Base-by-base conservation (phyloP, 2,329 filamentous ascomycete genomes). In the Lecanicillium sp. region DNA sequence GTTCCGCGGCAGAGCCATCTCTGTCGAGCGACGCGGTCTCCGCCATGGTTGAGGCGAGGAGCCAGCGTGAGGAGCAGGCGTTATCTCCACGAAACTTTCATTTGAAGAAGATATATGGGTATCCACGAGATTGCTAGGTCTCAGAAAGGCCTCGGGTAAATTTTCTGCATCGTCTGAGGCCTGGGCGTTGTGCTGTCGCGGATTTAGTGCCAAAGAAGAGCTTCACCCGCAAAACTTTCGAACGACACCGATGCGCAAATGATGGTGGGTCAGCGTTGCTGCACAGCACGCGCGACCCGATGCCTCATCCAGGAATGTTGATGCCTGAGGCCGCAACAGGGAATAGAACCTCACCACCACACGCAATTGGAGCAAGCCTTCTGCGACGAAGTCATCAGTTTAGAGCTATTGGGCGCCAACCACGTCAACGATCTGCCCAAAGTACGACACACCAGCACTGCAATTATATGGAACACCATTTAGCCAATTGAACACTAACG, bases 1-100 rank as follows among this genome's bases (percentile, higher is more conserved):
- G 43, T 37, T 57, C 51, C 46, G 55, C 52, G 46, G 51, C 52
- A 49, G 53, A 50, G 47, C 51, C 49, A 54, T 53, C 52, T 47
- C 58, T 62, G 64, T 63, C 61, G 63, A 67, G 63, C 63, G 71
- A 77, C 72, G 72, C 74, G 72, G 63, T 74, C 66, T 68, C 67
- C 62, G 69, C 72, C 74, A 78, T 78, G 68, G 64, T 74, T 60
- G 60, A 57, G 62, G 57, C 53, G 54, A 53, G 56, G 65, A 58
- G 57, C 56, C 52, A 52, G 58, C 58, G 59, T 60, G 61, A 61
- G 59, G 55, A 55, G 58, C 57, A 58, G 64, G 64, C 68, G 70
- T 65, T 62, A 68, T 64, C 68, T 72, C 70, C 58, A 64, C 65
- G 69, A 66, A 65, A 64, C 57, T 64, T 59, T 70, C 77, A 81